These are phyloP conservation scores for Ottelia alismoides DNA, from an alignment of 106 monocot species.

Conservation along the genomic window DNA sequence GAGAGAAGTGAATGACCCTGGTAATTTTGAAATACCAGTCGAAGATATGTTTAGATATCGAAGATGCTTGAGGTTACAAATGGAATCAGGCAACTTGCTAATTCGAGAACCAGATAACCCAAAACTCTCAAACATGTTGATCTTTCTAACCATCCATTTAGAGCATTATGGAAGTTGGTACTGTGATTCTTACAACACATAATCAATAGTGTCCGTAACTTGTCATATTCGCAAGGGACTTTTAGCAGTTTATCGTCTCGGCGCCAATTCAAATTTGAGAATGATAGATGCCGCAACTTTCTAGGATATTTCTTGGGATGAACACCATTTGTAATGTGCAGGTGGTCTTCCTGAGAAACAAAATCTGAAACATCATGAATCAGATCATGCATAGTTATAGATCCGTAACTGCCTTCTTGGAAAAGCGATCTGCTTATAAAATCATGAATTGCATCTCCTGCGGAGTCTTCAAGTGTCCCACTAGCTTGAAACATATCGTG, in stretches of 20 bases:
- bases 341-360: slow-evolving; percentile 16
- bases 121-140: not conserved
- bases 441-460: slow-evolving; percentile 16
- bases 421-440: slow-evolving; percentile 11
- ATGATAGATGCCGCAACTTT: no score
- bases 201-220: not conserved
- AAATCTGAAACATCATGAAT: slow-evolving; percentile 23
- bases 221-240: no score
- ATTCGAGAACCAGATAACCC: not conserved
- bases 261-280: no score
- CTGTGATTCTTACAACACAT: not conserved
- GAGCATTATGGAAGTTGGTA: not conserved
- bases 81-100: slow-evolving; percentile 4
- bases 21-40: slow-evolving; percentile 8
- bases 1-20: not conserved
- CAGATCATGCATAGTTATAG: slow-evolving; percentile 28
- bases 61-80: slow-evolving; percentile 23
- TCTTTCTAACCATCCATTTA: not conserved
- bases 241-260: no score
- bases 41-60: slow-evolving; percentile 12
- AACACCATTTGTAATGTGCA: not conserved
- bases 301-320: not conserved
- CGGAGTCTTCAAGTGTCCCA: slow-evolving; percentile 19
- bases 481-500: not conserved
- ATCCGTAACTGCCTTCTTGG: not conserved